Percentiles rank a stretch among this genome's conserved stretches.
Evolutionary conservation across 768 basidiomycete species (phyloP).

Genomic region (Phylloporus sp.): DNA sequence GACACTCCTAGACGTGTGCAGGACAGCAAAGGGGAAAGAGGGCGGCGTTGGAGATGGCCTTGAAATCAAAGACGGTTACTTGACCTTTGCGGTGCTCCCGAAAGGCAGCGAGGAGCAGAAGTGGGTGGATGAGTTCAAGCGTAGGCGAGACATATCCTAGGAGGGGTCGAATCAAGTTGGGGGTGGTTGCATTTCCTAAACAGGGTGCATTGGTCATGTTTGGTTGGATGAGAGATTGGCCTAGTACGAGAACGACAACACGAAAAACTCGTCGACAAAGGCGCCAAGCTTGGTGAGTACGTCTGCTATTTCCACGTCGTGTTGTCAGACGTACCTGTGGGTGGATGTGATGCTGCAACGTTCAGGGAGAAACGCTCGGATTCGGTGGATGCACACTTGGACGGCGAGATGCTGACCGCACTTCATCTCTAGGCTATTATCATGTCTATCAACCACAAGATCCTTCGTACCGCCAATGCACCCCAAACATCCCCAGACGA

Average conservation of each 20-base stretch:
- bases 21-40: constrained; percentile 54
- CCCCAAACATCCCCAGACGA: constrained; percentile 86
- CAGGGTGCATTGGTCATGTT: constrained; percentile 27
- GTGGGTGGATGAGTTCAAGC: constrained; percentile 90
- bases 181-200: constrained; percentile 14
- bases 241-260: constrained; percentile 9
- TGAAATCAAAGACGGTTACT: constrained; percentile 76
- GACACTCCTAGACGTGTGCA: constrained; percentile 75
- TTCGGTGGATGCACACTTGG: constrained; percentile 53
- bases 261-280: constrained; percentile 46
- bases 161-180: constrained; percentile 1
- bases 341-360: constrained; percentile 14
- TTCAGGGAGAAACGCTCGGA: constrained; percentile 27
- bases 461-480: constrained; percentile 94
- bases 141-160: constrained; percentile 34
- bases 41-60: constrained; percentile 70
- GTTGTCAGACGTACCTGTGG: constrained; percentile 20
- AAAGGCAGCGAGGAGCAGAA: constrained; percentile 72
- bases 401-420: constrained; percentile 43
- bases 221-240: constrained; percentile 16
- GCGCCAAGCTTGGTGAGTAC: constrained; percentile 69
- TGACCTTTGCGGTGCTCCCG: constrained; percentile 76
- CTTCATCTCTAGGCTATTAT: constrained; percentile 22
- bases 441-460: constrained; percentile 85
- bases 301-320: constrained; percentile 18